Evolutionary conservation across 1,139 yeast species (phyloP), one percentile per base, ranked within the genome.

Genomic region (Kodamaea fungicola): DNA sequence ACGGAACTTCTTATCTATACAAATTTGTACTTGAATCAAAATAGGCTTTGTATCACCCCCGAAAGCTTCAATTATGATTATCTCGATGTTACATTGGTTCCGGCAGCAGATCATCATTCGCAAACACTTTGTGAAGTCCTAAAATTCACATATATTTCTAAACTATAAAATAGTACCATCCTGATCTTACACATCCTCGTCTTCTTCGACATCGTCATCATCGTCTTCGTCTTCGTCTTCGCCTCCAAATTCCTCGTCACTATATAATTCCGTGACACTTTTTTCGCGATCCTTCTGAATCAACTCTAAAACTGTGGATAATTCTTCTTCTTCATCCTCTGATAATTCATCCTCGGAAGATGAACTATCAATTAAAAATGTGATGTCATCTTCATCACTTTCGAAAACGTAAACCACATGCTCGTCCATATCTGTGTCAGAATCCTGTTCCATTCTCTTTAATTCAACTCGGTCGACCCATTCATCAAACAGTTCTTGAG

Each of bases 351-450:
- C 40, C 12, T 40, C 43, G 9, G 32, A 37, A 16, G 19, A 16
- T 12, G 35, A 39, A 6, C 38, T 47, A 8, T 40, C 55, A 21
- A 58, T 55, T 10, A 57, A 31, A 40, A 49, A 59, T 8, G 64
- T 58, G 37, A 54, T 59, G 38, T 57, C 60, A 21, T 56, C 61
- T 21, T 57, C 60, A 23, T 58, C 61, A 28, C 41, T 42, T 27
- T 41, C 41, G 33, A 40, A 42, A 13, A 37, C 42, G 33, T 40
- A 40, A n/a, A 35, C 40, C 2, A 37, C 10, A n/a, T 12, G 22
- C 33, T 33, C 33, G 27, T 40, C 43, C 38, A 34, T 36, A 27
- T 40, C 42, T 4, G 42, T 40, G 24, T 36, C 42, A 3, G 30
- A 28, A 12, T 33, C 55, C 6, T 42, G 51, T 8, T 44, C 50